These are phyloP conservation scores for Porpolomopsis calyptriformis DNA, from an alignment of 768 basidiomycete species.

Conservation along the genomic window DNA sequence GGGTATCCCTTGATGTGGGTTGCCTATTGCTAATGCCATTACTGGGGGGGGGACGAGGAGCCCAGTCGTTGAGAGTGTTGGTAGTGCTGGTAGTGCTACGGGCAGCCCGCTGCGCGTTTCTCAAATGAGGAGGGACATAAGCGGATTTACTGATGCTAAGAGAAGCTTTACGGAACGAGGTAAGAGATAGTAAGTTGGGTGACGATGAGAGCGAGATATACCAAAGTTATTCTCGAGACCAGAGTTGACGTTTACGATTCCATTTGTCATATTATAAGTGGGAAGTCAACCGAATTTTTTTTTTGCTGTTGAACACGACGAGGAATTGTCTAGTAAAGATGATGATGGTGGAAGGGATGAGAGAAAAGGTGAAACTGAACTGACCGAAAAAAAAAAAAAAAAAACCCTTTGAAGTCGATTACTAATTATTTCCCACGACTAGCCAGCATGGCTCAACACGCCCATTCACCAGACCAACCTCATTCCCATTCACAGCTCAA, in stretches of 20 bases:
- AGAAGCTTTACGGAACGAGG: conserved; percentile 38
- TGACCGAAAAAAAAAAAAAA: neutral
- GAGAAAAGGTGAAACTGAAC: neutral
- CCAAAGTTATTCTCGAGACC: conserved; percentile 71
- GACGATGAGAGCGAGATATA: conserved; percentile 22
- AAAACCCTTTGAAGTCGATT: neutral
- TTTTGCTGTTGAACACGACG: conserved; percentile 13
- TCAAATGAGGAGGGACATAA: conserved; percentile 85
- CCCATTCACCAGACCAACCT: conserved; percentile 35
- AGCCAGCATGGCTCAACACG: conserved; percentile 34
- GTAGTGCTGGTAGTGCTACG: conserved; percentile 40
- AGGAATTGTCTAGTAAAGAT: conserved; percentile 15
- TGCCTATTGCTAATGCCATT: conserved; percentile 35
- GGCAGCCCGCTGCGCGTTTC: conserved; percentile 78
- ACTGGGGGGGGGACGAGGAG: conserved; percentile 24
- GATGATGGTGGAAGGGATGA: conserved; percentile 22
- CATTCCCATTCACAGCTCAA: conserved; percentile 35
- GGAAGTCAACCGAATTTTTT: conserved; percentile 12
- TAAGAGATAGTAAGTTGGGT: conserved; percentile 3
- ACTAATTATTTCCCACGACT: conserved; percentile 8
- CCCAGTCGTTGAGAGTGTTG: conserved; percentile 34
- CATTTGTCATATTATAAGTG: conserved; percentile 73
- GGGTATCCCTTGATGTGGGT: conserved; percentile 26
- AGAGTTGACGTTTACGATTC: conserved; percentile 69
- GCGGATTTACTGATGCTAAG: conserved; percentile 68